Evolutionary conservation across 108 stramenopile genomes (phyloP), one percentile per base, ranked within the genome.

Genomic region (Licmophora abbreviata): DNA sequence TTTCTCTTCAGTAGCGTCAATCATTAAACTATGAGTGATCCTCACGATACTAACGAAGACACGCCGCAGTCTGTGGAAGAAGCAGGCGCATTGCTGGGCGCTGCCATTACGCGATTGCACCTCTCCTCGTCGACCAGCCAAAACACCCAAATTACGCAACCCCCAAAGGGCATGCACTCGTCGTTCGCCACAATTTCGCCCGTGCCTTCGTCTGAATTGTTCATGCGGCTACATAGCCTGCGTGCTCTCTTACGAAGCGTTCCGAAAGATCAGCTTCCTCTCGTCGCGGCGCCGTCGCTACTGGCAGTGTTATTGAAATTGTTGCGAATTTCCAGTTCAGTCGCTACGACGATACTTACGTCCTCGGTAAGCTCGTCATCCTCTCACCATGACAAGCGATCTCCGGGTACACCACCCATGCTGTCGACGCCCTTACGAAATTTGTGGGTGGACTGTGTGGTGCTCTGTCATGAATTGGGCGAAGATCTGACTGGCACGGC

Each of bases 221-320:
- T 84, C 24, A 59, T 66, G 17, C 61, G 81, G 7, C 67, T 92
- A 27, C 56, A 76, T 44, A 59, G 72, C 25, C 61, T 92, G 44
- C 37, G 85, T 27, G 64, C 71, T 3, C 62, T 79, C 59, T 46
- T 92, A 40, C 69, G 83, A 32, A 65, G 66, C 42, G 58, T 73
- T 22, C 68, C 76, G 2, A 55, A 36, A n/a, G 64, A 76, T n/a
- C 31, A 51, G 51, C 46, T 44, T 44, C 85, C 78, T 12, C 60
- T 85, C 33, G 62, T 64, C 4, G 71, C 90, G 7, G 85, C 90
- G 30, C 83, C 83, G 5, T 87, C 85, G 1, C 54, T 92, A 11
- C 56, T 87, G 30, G 83, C 90, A 0, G 79, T 86, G 1, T 54
- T 92, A 46, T 72, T 85, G 70, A 92, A 92, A 64, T 47, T 92